Base-by-base conservation (phyloP, 2,329 filamentous ascomycete genomes). In the Thelonectria blattea region DNA sequence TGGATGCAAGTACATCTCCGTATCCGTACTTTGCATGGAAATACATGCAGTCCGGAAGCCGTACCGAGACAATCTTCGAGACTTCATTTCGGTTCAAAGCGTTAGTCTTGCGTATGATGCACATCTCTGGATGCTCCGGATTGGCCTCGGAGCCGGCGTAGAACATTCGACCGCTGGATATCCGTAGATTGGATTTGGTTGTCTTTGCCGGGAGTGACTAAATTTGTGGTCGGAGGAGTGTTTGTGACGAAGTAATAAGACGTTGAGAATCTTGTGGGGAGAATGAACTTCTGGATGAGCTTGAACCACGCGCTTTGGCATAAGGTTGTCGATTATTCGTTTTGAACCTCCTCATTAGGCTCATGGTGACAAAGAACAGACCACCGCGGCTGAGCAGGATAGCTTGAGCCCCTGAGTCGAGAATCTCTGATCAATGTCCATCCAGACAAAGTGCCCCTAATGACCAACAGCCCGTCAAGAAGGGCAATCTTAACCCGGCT, bases 341-440 rank as follows among this genome's bases (percentile, higher is more conserved):
- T 48, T 60, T 43, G 50, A 63, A 45, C 56, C 46, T 62, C 55
- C 37, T 57, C 60, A 56, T 59, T 41, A 52, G 50, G 47, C 67
- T 59, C 34, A 53, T 60, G 37, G 42, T 65, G 56, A 58, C 32
- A 46, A 63, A 55, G 65, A 62, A 67, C 64, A 46, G 62, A 59
- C 62, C 67, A 55, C 58, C 56, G 46, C 48, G 53, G 61, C 57
- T 64, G 32, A 43, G 47, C 56, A 59, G 49, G 54, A 52, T 17
- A 43, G 41, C 22, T 50, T 47, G 60, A 30, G 49, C 22, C 27
- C 55, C 54, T 65, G 56, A 58, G 46, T 59, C 59, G 39, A 61
- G 50, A 58, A 52, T 47, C 52, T 52, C 52, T 57, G 39, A 24
- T 42, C 12, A 46, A 55, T 2, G 43, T 45, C 46, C 42, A 48